Conservation (phyloP, 2,329 filamentous ascomycete genomes). For the Diplocarpon mali region DNA sequence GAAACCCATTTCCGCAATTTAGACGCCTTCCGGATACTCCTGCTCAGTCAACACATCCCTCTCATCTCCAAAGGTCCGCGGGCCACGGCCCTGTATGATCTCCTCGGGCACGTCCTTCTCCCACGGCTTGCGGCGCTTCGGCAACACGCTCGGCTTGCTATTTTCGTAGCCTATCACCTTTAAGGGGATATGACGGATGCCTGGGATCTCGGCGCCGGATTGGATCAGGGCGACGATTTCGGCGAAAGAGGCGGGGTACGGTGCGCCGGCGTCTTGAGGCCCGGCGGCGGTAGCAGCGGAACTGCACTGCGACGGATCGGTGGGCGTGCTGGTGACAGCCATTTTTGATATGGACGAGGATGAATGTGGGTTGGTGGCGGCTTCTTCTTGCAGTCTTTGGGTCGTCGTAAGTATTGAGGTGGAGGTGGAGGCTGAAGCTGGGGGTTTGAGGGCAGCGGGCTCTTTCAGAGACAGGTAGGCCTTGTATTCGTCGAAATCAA, state of each 20-base stretch:
- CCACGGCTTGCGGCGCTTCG: slow-evolving; percentile 59
- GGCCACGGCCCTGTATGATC: slow-evolving; percentile 26
- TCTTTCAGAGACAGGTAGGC: slow-evolving; percentile 36
- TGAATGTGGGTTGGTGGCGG: not conserved
- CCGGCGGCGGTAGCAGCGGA: not conserved
- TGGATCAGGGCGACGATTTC: slow-evolving; percentile 80
- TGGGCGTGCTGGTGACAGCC: not conserved
- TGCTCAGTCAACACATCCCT: slow-evolving; percentile 22
- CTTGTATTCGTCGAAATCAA: slow-evolving; percentile 60
- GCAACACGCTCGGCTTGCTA: slow-evolving; percentile 23
- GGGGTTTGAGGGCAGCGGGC: not conserved
- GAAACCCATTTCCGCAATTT: not conserved
- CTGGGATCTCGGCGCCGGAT: slow-evolving; percentile 70
- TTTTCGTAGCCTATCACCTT: slow-evolving; percentile 64
- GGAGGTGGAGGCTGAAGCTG: slow-evolving; percentile 3
- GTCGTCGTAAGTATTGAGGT: slow-evolving; percentile 1
- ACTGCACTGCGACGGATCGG: not conserved
- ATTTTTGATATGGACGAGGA: not conserved
- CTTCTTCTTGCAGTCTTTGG: not conserved
- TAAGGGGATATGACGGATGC: slow-evolving; percentile 77
- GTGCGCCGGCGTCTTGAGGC: slow-evolving; percentile 36
- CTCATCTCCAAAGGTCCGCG: slow-evolving; percentile 23
- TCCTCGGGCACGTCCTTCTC: slow-evolving; percentile 44
- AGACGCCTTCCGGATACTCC: slow-evolving; percentile 18
- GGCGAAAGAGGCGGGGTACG: slow-evolving; percentile 73